A percentile compares a stretch with the other conserved stretches of the same genome.
phyloP scores from a whole-genome alignment of 768 basidiomycete species.

The Trametes coccinea region DNA sequence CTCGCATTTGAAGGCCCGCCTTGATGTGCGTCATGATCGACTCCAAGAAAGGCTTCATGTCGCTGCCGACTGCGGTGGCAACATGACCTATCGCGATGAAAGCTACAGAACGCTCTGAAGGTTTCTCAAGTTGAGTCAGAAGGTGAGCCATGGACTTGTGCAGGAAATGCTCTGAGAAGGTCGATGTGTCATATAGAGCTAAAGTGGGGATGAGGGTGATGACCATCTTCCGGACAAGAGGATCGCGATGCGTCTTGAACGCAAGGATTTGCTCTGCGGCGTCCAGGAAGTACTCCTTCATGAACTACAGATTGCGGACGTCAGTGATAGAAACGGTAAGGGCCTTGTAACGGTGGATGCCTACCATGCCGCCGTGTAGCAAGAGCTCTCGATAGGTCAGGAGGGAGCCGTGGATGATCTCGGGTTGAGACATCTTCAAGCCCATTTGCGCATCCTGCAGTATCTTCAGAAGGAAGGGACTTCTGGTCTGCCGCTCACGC shows the following conservation, averaged over 20 bases:
- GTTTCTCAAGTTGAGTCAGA: conserved; percentile 83
- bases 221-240: conserved; percentile 88
- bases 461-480: conserved; percentile 74
- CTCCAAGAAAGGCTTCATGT: conserved; percentile 96
- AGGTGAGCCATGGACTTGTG: conserved; percentile 95
- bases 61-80: conserved; percentile 85
- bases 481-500: conserved; percentile 67
- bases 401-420: conserved; percentile 90
- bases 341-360: conserved; percentile 27
- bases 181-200: conserved; percentile 91
- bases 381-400: conserved; percentile 90
- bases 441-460: conserved; percentile 85
- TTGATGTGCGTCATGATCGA: conserved; percentile 89
- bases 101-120: conserved; percentile 84
- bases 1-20: conserved; percentile 80
- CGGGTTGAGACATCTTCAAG: conserved; percentile 75
- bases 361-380: conserved; percentile 90
- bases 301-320: conserved; percentile 53
- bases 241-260: conserved; percentile 86
- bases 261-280: conserved; percentile 88
- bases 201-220: conserved; percentile 94
- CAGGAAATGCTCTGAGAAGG: conserved; percentile 87
- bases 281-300: conserved; percentile 83
- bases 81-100: conserved; percentile 97
- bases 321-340: no score